Evolutionary conservation across 352 stramenopile species (phyloP), one percentile per base, ranked within the genome.

Genomic region (Phytopythium vexans): DNA sequence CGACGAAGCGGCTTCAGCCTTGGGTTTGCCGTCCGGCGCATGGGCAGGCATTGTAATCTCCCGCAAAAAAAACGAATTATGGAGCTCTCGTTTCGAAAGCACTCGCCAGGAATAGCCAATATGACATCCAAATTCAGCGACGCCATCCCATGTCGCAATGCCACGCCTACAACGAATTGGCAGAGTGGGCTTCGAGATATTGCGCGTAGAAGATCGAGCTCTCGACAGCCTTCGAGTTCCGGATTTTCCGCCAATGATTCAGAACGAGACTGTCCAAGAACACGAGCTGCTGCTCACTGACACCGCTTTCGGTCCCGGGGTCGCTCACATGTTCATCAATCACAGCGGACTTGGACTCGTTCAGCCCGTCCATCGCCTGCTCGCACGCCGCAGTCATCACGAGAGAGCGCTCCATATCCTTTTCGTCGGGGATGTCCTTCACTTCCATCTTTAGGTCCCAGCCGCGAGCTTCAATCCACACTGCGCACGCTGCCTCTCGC

Each of bases 381-480:
- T 75, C 58, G 4, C 42, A 51, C 0, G 33, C 37, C 3, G 41
- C 34, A 1, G 64, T 59, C 32, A 68, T 45, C 32, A 61, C 51
- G 8, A 70, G 9, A 2, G 44, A 55, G 8, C 56, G 52, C 12
- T 62, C 52, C 9, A 72, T 45, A 33, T 76, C 50, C 15, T 41
- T 48, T 41, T 56, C 39, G 8, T 41, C 36, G 32, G 51, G 49
- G 14, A 79, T 12, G 12, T 68, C 64, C 12, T 55, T 49, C 3
- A 49, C 34, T 39, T 71, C 60, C 52, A 71, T 73, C 40, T 63
- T 57, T 2, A 79, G 51, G 42, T 62, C 68, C 78, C 74, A 92
- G 0, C 64, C 68, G 3, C 82, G 77, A 57, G 70, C 65, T 58
- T 89, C 72, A 14, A 88, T 62, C 85, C 85, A 95, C 16, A 92